These are phyloP conservation scores for Haematococcus lacustris DNA, from an alignment of 139 green algal species.

Conservation along the genomic window DNA sequence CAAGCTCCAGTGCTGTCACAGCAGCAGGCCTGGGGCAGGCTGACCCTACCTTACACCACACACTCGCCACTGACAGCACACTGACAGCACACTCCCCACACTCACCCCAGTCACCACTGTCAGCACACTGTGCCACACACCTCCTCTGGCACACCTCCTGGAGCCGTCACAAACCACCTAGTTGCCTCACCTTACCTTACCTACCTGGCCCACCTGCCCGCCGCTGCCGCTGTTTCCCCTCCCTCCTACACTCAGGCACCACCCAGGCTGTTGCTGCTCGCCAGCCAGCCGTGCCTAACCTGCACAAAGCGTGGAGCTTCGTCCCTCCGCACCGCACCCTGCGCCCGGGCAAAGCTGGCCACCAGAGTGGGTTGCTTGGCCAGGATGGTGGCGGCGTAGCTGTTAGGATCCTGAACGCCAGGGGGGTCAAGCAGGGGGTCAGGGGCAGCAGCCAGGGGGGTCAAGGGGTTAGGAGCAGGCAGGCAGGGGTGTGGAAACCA, in stretches of 20 bases:
- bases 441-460: no score
- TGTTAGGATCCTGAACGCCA: conserved; percentile 30
- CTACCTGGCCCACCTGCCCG: not conserved
- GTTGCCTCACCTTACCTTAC: not conserved
- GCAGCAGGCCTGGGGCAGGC: no score
- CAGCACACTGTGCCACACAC: not conserved
- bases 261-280: not conserved
- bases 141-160: not conserved
- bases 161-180: not conserved
- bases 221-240: not conserved
- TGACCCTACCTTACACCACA: no score
- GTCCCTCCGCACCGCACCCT: conserved; percentile 32
- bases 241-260: not conserved
- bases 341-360: conserved; percentile 63
- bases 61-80: no score
- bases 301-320: conserved; percentile 24
- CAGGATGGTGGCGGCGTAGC: conserved; percentile 56
- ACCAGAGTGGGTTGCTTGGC: conserved; percentile 58
- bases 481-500: no score
- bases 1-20: not conserved
- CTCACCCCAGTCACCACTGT: not conserved
- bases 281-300: not conserved
- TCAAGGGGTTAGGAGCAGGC: no score
- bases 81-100: no score
- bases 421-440: no score